phyloP scores from a whole-genome alignment of 176 grass and related monocot species.

The Cocos nucifera region DNA sequence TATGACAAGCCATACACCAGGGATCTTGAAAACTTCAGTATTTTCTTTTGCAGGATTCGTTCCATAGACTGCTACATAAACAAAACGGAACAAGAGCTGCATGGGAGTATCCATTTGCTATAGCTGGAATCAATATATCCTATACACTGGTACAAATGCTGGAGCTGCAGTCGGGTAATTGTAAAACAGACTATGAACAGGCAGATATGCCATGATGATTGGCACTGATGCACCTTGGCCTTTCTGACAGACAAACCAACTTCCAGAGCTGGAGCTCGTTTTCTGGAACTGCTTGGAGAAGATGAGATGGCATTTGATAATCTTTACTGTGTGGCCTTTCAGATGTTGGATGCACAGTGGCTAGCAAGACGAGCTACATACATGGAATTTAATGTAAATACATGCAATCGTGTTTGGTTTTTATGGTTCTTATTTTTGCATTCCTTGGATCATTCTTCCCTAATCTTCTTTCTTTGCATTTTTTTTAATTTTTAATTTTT shows the following conservation, averaged over 20 bases:
- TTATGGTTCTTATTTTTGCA: not conserved
- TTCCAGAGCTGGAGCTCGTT: conserved; percentile 46
- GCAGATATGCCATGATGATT: no score
- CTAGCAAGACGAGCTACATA: conserved; percentile 58
- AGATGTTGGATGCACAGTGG: conserved; percentile 73
- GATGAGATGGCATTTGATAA: conserved; percentile 68
- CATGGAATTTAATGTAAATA: conserved; percentile 86
- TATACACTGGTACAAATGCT: conserved; percentile 92
- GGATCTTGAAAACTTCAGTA: no score
- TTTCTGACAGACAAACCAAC: conserved; percentile 35
- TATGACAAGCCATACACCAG: no score
- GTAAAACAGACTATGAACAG: no score
- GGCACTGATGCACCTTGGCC: not conserved
- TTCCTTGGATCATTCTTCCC: conserved; percentile 23
- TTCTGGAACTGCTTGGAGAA: conserved; percentile 53
- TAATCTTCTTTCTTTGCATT: not conserved
- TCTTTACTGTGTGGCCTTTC: conserved; percentile 73
- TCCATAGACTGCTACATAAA: conserved; percentile 75
- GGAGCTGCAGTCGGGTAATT: conserved; percentile 66
- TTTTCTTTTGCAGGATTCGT: conserved; percentile 40
- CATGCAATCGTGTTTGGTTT: not conserved
- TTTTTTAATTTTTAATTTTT: not conserved
- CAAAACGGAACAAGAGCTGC: conserved; percentile 63
- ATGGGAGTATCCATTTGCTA: conserved; percentile 98
- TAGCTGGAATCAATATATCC: conserved; percentile 87